These are phyloP conservation scores for Parsonsia alboflavescens DNA, from an alignment of 257 asterid genomes.

Conservation along the genomic window DNA sequence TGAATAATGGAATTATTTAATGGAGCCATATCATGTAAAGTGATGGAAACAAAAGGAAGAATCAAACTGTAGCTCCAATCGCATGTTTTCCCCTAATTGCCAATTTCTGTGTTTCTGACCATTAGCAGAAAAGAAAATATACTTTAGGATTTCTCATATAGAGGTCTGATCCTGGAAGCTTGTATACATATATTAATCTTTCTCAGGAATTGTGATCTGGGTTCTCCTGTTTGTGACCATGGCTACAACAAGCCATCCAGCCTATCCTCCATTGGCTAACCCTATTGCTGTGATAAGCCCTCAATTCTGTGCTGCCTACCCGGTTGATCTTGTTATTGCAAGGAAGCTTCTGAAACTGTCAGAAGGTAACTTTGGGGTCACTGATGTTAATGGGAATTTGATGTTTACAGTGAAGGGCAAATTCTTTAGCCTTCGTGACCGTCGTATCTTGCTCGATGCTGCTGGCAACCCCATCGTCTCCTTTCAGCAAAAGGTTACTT, in stretches of 20 bases:
- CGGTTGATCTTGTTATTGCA: slow-evolving; percentile 51
- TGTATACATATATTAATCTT: neutral
- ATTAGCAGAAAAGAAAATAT: neutral
- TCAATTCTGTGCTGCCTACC: slow-evolving; percentile 60
- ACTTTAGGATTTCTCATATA: neutral
- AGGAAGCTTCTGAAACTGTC: slow-evolving; percentile 56
- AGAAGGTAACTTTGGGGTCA: slow-evolving; percentile 53
- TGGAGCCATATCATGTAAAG: neutral
- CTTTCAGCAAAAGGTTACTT: slow-evolving; percentile 54
- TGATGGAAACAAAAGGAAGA: neutral
- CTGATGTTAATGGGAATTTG: slow-evolving; percentile 56
- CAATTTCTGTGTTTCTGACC: neutral
- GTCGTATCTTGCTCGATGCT: slow-evolving; percentile 68
- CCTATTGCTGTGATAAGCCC: slow-evolving; percentile 53
- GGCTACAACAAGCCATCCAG: slow-evolving; percentile 1
- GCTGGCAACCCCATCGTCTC: slow-evolving; percentile 59
- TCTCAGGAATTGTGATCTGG: neutral
- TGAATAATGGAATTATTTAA: neutral
- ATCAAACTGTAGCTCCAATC: neutral
- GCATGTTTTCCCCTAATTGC: neutral
- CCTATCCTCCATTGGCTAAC: slow-evolving; percentile 1
- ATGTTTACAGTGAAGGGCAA: slow-evolving; percentile 63
- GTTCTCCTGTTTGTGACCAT: neutral
- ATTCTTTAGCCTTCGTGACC: slow-evolving; percentile 57
- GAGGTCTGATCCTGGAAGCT: neutral